phyloP scores from a whole-genome alignment of 495 filamentous ascomycete genomes.

The Penicillium riverlandense region DNA sequence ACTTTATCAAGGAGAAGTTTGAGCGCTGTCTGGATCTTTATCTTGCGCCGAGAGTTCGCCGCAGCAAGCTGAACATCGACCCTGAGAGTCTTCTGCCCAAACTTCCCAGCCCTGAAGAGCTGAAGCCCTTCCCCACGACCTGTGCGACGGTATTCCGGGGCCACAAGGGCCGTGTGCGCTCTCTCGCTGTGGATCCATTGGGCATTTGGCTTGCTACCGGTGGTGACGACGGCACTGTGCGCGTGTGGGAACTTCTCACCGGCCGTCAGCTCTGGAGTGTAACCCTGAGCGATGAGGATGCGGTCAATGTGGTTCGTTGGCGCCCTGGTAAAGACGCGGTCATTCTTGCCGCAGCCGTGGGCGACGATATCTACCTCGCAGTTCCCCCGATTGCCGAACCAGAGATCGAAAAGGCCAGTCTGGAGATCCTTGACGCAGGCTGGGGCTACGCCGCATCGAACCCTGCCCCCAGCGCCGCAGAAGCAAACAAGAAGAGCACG shows the following conservation, averaged over 20 bases:
- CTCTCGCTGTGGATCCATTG: constrained; percentile 68
- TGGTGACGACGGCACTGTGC: constrained; percentile 88
- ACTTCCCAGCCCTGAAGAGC: constrained; percentile 85
- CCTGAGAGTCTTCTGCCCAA: constrained; percentile 90
- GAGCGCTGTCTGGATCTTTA: constrained; percentile 94
- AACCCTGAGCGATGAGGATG: constrained; percentile 70
- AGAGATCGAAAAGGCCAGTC: constrained; percentile 63
- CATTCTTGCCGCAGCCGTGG: constrained; percentile 74
- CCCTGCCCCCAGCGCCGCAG: constrained; percentile 49
- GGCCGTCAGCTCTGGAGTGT: constrained; percentile 84
- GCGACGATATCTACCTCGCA: constrained; percentile 78
- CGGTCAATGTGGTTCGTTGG: constrained; percentile 85
- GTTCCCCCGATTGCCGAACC: constrained; percentile 66
- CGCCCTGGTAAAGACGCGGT: constrained; percentile 73
- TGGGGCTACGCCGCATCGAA: constrained; percentile 81
- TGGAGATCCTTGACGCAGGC: constrained; percentile 73
- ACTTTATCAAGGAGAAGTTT: constrained; percentile 89
- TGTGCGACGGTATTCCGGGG: constrained; percentile 78
- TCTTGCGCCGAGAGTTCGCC: constrained; percentile 82
- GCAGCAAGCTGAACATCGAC: constrained; percentile 94
- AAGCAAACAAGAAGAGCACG: constrained; percentile 61
- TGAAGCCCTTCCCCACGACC: constrained; percentile 87
- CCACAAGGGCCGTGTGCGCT: constrained; percentile 82
- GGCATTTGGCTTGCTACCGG: constrained; percentile 80
- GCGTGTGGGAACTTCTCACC: constrained; percentile 83